Percentiles rank a stretch among this genome's conserved stretches.
Conservation (phyloP, 108 stramenopile species). For the Cyclotella choctawhatcheeana region DNA sequence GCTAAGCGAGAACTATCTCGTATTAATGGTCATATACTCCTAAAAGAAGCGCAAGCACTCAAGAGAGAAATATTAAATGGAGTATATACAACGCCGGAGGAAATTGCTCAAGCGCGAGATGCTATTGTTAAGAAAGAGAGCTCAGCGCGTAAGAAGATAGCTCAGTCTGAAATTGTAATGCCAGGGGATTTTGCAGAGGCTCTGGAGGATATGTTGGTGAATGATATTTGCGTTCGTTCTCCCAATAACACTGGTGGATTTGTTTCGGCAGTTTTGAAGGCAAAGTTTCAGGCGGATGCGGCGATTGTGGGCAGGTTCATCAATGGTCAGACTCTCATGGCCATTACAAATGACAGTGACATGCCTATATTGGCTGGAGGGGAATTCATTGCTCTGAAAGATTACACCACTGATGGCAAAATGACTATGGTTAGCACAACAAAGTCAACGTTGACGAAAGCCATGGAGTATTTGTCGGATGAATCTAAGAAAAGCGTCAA, state of each 20-base stretch:
- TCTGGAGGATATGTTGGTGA: slow-evolving; percentile 5
- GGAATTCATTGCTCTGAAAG: slow-evolving; percentile 23
- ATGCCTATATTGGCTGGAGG: slow-evolving; percentile 34
- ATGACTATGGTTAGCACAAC: slow-evolving; percentile 16
- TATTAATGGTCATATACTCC: neutral
- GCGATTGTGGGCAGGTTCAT: slow-evolving; percentile 7
- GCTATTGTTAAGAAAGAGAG: neutral
- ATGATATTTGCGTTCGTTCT: neutral
- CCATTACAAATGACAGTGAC: slow-evolving; percentile 16
- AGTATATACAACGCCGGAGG: neutral
- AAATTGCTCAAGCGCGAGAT: neutral
- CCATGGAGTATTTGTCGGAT: neutral
- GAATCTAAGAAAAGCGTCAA: neutral
- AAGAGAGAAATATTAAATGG: neutral
- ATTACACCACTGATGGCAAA: slow-evolving; percentile 8
- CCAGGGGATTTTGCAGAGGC: neutral
- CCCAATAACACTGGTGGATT: slow-evolving; percentile 23
- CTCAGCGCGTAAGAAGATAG: neutral
- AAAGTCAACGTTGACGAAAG: neutral
- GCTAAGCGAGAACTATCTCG: slow-evolving; percentile 11
- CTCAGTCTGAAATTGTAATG: neutral
- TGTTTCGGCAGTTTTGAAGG: slow-evolving; percentile 18
- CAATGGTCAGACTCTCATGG: slow-evolving; percentile 17
- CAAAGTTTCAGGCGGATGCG: slow-evolving; percentile 39
- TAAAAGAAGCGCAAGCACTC: slow-evolving; percentile 1